Evolutionary conservation across 2,329 filamentous ascomycete species (phyloP), one percentile per base, ranked within the genome.

Genomic region (Xenosphaeropsis pyriputrescens): DNA sequence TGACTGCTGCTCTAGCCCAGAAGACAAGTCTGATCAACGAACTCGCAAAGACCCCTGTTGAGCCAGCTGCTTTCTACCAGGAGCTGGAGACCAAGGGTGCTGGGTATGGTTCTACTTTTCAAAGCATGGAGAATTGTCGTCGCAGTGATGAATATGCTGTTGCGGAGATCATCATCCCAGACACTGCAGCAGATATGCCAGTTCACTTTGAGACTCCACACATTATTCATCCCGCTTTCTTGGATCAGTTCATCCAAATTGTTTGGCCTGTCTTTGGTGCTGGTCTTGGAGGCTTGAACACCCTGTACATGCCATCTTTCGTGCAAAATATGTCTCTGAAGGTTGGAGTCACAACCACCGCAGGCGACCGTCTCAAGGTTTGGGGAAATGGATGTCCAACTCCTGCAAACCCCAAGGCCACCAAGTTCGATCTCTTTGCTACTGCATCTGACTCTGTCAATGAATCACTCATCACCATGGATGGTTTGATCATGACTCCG

Each of bases 31-130:
- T 52, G 2, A 53, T 58, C 32, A 47, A 52, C 34, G 41, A 48
- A 7, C 40, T 50, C 4, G 52, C 53, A 4, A 47, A 55, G 2
- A 50, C 45, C 3, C 17, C 47, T 13, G 42, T 66, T 13, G 46
- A 56, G 9, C 43, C 53, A 22, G 39, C 49, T 5, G 48, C 54
- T 22, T 56, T 74, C 45, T 74, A 74, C 39, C 55, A 65, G 2
- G 47, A 51, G 12, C 57, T 74, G 7, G 48, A 57, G 1, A 56
- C 62, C 5, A 50, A 64, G 14, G 69, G 69, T 0, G 65, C 68
- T 0, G 52, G 56, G 1, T 73, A 73, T 43, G 70, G 69, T 0
- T 52, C 61, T 1, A 59, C 58, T 0, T 74, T 75, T 54, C 67
- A 68, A 47, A 63, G 67, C 3, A 45, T 75, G 8, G 54, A 56